phyloP scores from a whole-genome alignment of 352 stramenopile species.

The Aphanomyces euteiches region DNA sequence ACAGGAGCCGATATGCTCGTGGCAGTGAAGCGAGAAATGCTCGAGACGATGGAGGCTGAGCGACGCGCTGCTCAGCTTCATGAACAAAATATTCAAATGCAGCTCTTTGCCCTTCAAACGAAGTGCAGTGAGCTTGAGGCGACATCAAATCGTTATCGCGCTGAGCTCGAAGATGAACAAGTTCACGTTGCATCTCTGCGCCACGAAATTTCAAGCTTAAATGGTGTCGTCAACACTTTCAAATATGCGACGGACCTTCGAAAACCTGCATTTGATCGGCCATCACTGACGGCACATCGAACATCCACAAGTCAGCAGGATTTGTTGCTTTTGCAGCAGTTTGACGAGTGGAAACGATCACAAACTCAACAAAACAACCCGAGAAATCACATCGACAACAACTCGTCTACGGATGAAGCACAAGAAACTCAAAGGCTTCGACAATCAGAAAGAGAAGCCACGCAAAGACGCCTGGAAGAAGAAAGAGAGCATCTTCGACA shows the following conservation, averaged over 20 bases:
- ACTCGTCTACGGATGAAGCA: not conserved
- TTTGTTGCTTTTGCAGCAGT: too few relatives aligned
- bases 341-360: not conserved
- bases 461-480: not conserved
- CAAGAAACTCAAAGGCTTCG: not conserved
- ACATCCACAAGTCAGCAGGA: not conserved
- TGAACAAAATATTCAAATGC: constrained; percentile 52
- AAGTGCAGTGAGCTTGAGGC: constrained; percentile 55
- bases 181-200: constrained; percentile 63
- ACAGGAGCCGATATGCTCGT: constrained; percentile 17
- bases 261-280: not conserved
- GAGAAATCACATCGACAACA: too few relatives aligned
- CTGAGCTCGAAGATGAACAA: constrained; percentile 74
- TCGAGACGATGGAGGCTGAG: constrained; percentile 51
- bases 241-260: constrained; percentile 10
- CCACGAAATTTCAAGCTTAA: constrained; percentile 62
- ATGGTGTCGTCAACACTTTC: constrained; percentile 36
- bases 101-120: constrained; percentile 48
- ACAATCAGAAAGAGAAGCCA: too few relatives aligned
- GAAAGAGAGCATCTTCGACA: not conserved
- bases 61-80: constrained; percentile 49
- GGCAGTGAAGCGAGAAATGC: constrained; percentile 36
- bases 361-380: too few relatives aligned
- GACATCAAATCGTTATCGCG: constrained; percentile 51
- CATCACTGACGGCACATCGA: not conserved